phyloP scores from a whole-genome alignment of 306 rosid species.

The Mimosa pudica region DNA sequence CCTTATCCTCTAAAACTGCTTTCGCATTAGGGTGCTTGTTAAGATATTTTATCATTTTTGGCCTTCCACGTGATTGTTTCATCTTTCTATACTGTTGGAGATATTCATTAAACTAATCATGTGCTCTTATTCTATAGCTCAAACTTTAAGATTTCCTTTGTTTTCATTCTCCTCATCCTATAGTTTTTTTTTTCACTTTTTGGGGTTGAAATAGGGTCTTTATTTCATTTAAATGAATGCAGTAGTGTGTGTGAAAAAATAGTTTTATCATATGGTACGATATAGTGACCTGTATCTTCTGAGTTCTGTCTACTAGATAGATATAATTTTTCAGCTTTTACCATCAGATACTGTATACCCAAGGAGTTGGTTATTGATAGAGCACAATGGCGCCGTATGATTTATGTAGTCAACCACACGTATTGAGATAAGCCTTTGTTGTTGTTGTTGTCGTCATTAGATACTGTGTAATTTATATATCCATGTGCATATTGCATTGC shows the following conservation, averaged over 20 bases:
- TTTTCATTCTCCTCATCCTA: not conserved
- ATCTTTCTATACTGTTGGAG: not conserved
- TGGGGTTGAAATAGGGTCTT: not conserved
- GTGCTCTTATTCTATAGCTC: not conserved
- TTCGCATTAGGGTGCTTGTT: not conserved
- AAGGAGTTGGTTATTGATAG: too few relatives aligned
- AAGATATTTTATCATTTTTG: not conserved
- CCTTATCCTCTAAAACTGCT: not conserved
- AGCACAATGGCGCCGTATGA: too few relatives aligned
- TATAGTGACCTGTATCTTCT: constrained; percentile 9
- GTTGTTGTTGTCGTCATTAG: too few relatives aligned
- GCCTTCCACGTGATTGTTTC: not conserved
- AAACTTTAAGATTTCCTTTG: not conserved
- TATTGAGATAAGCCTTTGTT: too few relatives aligned
- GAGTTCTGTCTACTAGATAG: constrained; percentile 2
- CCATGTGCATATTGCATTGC: not conserved
- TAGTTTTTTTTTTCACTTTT: not conserved
- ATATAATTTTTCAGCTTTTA: constrained; percentile 26
- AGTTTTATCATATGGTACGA: constrained; percentile 3
- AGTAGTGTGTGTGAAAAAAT: not conserved
- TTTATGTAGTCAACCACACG: too few relatives aligned
- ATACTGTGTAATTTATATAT: constrained; percentile 14
- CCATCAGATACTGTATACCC: not conserved
- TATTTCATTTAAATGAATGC: not conserved
- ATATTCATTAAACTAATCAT: not conserved